Percentiles rank a stretch among this genome's conserved stretches.
Evolutionary conservation across 1,139 yeast genomes (phyloP).

Genomic region (Citeromyces hawaiiensis): DNA sequence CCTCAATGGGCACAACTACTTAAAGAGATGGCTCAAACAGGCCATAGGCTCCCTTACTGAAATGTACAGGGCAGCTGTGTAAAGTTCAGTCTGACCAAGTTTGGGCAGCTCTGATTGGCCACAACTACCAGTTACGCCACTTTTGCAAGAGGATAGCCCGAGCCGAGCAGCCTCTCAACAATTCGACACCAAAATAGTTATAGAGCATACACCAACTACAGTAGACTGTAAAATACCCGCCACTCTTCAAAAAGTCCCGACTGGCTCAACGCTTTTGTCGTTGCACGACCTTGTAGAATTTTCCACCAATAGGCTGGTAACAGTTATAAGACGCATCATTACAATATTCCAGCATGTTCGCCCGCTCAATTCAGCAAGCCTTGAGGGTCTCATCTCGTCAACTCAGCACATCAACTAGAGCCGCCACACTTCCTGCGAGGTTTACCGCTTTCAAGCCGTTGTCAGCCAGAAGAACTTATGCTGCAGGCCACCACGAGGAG

Average conservation of each 20-base stretch:
- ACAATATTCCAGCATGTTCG: slow-evolving; percentile 21
- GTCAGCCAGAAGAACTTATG: slow-evolving; percentile 43
- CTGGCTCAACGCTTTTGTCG: background rate
- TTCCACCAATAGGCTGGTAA: slow-evolving; percentile 1
- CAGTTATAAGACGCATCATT: slow-evolving; percentile 2
- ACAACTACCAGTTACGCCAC: background rate
- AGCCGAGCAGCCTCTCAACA: too few relatives aligned
- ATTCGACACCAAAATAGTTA: too few relatives aligned
- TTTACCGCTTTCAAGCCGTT: slow-evolving; percentile 6
- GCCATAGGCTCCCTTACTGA: too few relatives aligned
- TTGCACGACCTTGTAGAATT: background rate
- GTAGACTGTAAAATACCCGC: background rate
- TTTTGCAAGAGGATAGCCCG: background rate
- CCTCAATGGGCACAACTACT: slow-evolving; percentile 11
- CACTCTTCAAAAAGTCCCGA: background rate
- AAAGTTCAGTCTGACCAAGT: background rate
- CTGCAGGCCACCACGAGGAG: slow-evolving; percentile 65
- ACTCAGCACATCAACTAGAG: slow-evolving; percentile 12
- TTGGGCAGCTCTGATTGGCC: slow-evolving; percentile 2
- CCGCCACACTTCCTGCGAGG: slow-evolving; percentile 14
- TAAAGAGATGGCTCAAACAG: slow-evolving; percentile 8
- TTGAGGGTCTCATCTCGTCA: slow-evolving; percentile 25
- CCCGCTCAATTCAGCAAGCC: slow-evolving; percentile 39
- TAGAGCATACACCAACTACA: background rate
- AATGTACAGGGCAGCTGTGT: background rate